These are phyloP conservation scores for Naganishia sp. DNA, from an alignment of 1,284 basidiomycete species.

Conservation along the genomic window DNA sequence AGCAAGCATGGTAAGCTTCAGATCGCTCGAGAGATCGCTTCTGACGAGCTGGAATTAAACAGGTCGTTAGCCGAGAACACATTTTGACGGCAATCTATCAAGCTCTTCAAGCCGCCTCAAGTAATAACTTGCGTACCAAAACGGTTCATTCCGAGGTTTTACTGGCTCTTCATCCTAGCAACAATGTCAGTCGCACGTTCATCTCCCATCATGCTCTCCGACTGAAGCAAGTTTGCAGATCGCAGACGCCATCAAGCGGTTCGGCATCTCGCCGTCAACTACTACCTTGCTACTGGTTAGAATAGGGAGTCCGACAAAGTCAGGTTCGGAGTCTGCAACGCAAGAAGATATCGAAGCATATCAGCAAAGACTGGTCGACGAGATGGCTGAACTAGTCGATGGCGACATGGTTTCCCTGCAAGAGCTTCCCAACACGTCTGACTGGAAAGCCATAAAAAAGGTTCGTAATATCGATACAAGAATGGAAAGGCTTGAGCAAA, in stretches of 20 bases:
- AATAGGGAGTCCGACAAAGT: slow-evolving; percentile 53
- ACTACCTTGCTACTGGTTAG: slow-evolving; percentile 71
- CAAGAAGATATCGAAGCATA: slow-evolving; percentile 51
- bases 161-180: slow-evolving; percentile 76
- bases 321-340: slow-evolving; percentile 43
- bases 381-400: slow-evolving; percentile 62
- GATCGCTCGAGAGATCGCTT: neutral
- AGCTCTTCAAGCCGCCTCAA: slow-evolving; percentile 66
- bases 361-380: slow-evolving; percentile 36
- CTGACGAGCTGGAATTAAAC: neutral
- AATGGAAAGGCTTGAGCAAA: neutral
- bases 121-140: slow-evolving; percentile 66
- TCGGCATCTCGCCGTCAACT: slow-evolving; percentile 73
- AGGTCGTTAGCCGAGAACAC: slow-evolving; percentile 58
- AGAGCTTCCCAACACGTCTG: slow-evolving; percentile 49
- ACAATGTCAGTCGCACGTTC: slow-evolving; percentile 62
- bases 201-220: neutral
- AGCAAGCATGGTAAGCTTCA: slow-evolving; percentile 60
- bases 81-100: slow-evolving; percentile 78
- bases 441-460: slow-evolving; percentile 70
- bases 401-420: slow-evolving; percentile 61
- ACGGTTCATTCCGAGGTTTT: slow-evolving; percentile 84
- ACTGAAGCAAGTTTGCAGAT: slow-evolving; percentile 60
- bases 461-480: slow-evolving; percentile 53
- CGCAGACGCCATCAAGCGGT: slow-evolving; percentile 77